Conservation (phyloP, 2,329 filamentous ascomycete species). For the Microcyclosporella mali region DNA sequence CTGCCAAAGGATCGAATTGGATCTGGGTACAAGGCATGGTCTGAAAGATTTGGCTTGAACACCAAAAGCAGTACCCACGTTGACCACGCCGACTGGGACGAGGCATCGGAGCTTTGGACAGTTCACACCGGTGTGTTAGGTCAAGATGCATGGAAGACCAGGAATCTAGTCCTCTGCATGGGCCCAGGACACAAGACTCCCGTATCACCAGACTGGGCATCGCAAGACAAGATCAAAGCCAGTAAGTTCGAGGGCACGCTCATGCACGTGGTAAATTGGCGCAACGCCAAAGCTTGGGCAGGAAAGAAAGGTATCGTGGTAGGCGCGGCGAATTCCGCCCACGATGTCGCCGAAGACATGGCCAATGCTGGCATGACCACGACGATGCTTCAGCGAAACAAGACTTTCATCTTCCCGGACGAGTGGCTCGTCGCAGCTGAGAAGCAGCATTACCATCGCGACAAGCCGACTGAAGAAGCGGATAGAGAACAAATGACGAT, state of each 20-base stretch:
- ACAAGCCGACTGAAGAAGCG: slow-evolving; percentile 12
- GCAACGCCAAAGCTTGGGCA: slow-evolving; percentile 28
- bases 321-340: slow-evolving; percentile 45
- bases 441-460: slow-evolving; percentile 16
- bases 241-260: slow-evolving; percentile 34
- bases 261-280: slow-evolving; percentile 34
- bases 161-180: slow-evolving; percentile 31
- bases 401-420: slow-evolving; percentile 37
- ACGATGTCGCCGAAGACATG: slow-evolving; percentile 47
- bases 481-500: slow-evolving; percentile 23
- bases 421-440: slow-evolving; percentile 20
- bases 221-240: slow-evolving; percentile 31
- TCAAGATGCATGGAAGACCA: slow-evolving; percentile 8
- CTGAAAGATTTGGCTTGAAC: slow-evolving; percentile 35
- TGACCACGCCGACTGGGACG: slow-evolving; percentile 35
- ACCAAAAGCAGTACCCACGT: slow-evolving; percentile 36
- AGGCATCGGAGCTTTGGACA: slow-evolving; percentile 34
- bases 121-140: slow-evolving; percentile 8
- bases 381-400: slow-evolving; percentile 43
- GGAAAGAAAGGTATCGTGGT: slow-evolving; percentile 43
- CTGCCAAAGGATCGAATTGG: slow-evolving; percentile 32
- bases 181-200: slow-evolving; percentile 29
- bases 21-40: slow-evolving; percentile 35
- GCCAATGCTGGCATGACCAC: slow-evolving; percentile 36
- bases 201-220: slow-evolving; percentile 18